Evolutionary conservation across 2,329 filamentous ascomycete genomes (phyloP).

Genomic region (Fusarium domesticum): DNA sequence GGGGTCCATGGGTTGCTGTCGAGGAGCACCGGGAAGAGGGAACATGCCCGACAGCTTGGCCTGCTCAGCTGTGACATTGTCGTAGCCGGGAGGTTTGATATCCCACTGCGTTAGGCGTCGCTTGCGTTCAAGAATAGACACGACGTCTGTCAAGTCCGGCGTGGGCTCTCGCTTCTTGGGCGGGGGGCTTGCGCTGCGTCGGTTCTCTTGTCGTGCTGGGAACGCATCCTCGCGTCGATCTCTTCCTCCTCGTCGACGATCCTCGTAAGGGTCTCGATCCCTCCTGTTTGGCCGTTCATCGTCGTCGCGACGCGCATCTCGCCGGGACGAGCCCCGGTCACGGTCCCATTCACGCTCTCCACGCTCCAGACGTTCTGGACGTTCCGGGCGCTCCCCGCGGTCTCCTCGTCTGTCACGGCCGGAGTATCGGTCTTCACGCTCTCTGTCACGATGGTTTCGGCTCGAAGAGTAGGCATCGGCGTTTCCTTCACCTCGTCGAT

Average conservation of each 20-base stretch:
- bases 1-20: conserved; percentile 93
- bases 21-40: conserved; percentile 88
- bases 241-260: conserved; percentile 52
- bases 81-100: conserved; percentile 96
- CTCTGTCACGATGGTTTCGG: conserved; percentile 85
- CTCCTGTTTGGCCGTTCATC: conserved; percentile 55
- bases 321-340: conserved; percentile 60
- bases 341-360: conserved; percentile 64
- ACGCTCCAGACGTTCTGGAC: background rate
- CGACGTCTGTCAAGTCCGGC: conserved; percentile 83
- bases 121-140: conserved; percentile 81
- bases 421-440: conserved; percentile 88
- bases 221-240: conserved; percentile 42
- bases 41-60: conserved; percentile 99
- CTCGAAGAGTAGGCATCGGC: conserved; percentile 92
- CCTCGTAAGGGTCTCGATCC: conserved; percentile 53
- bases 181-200: conserved; percentile 74
- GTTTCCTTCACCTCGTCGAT: conserved; percentile 69
- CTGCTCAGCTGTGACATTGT: conserved; percentile 96
- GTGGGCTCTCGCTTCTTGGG: conserved; percentile 93
- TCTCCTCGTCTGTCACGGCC: conserved; percentile 66
- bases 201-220: conserved; percentile 47
- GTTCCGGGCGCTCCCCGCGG: conserved; percentile 18
- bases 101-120: conserved; percentile 98
- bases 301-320: conserved; percentile 64